Evolutionary conservation across 306 rosid species (phyloP).

Genomic region (Fragaria ananassa): DNA sequence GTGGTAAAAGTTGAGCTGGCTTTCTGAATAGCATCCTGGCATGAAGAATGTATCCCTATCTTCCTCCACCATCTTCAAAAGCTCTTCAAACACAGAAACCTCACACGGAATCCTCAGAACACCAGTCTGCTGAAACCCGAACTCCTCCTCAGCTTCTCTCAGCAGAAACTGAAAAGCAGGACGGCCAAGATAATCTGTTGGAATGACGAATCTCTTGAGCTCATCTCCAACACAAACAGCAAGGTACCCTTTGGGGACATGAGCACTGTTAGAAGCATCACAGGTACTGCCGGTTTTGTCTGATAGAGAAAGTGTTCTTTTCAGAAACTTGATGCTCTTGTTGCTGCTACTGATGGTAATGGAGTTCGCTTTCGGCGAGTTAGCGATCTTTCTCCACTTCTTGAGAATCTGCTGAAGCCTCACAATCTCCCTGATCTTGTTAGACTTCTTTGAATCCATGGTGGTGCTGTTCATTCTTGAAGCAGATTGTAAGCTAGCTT

Average conservation of each 20-base stretch:
- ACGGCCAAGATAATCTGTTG: conserved; percentile 64
- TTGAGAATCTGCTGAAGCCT: conserved; percentile 91
- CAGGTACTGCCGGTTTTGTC: conserved; percentile 26
- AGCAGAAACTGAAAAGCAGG: conserved; percentile 62
- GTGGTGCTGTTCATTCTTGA: neutral
- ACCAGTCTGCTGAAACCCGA: conserved; percentile 83
- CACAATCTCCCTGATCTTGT: conserved; percentile 85
- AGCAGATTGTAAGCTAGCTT: neutral
- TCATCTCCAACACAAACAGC: conserved; percentile 83
- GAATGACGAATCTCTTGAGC: conserved; percentile 68
- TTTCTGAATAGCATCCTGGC: conserved; percentile 51
- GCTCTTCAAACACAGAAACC: conserved; percentile 60
- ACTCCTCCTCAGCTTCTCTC: conserved; percentile 92
- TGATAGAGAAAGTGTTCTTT: conserved; percentile 61
- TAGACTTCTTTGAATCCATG: conserved; percentile 76
- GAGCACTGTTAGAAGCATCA: conserved; percentile 30
- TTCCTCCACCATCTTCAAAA: conserved; percentile 61
- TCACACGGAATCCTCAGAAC: conserved; percentile 85
- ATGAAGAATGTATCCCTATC: conserved; percentile 41
- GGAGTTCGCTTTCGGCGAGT: conserved; percentile 40
- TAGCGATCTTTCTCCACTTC: conserved; percentile 87
- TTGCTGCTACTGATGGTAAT: conserved; percentile 13
- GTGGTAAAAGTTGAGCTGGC: conserved; percentile 45
- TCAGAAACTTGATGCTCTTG: conserved; percentile 63
- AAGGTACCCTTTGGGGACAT: conserved; percentile 79